Conservation (phyloP, 805 yeast species). For the Saccharomycopsis sp. region DNA sequence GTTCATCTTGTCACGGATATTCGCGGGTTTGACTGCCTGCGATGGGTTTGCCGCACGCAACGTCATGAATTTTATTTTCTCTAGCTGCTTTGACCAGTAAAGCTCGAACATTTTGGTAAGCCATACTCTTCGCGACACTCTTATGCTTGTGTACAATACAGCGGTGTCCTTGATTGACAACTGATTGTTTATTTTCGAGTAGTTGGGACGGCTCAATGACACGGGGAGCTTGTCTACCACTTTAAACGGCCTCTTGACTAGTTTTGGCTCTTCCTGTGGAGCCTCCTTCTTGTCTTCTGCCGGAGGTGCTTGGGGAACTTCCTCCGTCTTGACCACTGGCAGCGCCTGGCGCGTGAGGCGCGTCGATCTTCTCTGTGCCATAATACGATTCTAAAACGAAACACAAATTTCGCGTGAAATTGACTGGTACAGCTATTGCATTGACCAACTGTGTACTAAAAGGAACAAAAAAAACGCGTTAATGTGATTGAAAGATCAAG, state of each 20-base stretch:
- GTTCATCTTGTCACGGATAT: conserved; percentile 81
- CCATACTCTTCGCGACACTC: conserved; percentile 68
- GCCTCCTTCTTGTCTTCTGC: not conserved
- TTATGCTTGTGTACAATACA: conserved; percentile 60
- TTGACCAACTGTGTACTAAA: not conserved
- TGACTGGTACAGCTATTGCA: not conserved
- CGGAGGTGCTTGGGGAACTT: not conserved
- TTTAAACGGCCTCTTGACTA: conserved; percentile 46
- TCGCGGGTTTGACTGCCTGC: conserved; percentile 24
- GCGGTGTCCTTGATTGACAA: conserved; percentile 68
- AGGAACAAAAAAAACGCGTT: not conserved
- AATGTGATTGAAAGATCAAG: not conserved
- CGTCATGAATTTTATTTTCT: conserved; percentile 22
- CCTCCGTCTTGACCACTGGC: not conserved
- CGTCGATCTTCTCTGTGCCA: conserved; percentile 4
- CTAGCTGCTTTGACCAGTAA: conserved; percentile 71
- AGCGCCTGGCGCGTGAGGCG: not conserved
- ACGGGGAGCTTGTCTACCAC: conserved; percentile 62
- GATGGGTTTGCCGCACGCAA: conserved; percentile 30
- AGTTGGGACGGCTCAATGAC: conserved; percentile 57
- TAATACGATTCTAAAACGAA: not conserved
- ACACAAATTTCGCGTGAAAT: not conserved
- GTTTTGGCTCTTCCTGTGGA: not conserved
- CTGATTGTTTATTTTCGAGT: conserved; percentile 55
- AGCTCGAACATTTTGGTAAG: conserved; percentile 57